Conservation (phyloP, 2,329 filamentous ascomycete genomes). For the Apiospora sp. region DNA sequence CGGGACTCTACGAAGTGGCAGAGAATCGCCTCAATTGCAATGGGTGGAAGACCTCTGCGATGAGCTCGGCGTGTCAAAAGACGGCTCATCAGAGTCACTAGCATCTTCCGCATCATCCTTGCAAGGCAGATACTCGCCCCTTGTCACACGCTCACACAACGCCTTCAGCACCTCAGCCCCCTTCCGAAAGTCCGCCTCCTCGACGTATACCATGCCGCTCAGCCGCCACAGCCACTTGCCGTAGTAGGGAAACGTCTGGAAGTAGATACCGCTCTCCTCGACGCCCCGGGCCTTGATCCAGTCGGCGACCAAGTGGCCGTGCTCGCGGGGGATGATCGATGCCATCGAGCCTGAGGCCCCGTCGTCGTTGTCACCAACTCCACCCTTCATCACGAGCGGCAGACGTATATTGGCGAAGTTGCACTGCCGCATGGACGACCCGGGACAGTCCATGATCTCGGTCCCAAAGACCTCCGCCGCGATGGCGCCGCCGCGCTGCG, state of each 20-base stretch:
- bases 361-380: not conserved
- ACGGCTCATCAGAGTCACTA: not conserved
- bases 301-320: conserved; percentile 44
- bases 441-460: conserved; percentile 61
- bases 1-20: not conserved
- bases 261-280: conserved; percentile 60
- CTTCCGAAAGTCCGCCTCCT: conserved; percentile 62
- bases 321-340: conserved; percentile 21
- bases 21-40: not conserved
- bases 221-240: conserved; percentile 67
- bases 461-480: conserved; percentile 63
- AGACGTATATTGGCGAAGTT: conserved; percentile 66
- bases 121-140: conserved; percentile 42
- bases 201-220: conserved; percentile 71
- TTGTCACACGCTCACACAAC: conserved; percentile 52
- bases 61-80: not conserved
- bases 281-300: conserved; percentile 55
- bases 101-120: not conserved
- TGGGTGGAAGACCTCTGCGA: not conserved
- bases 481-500: conserved; percentile 56
- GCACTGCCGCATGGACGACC: conserved; percentile 52
- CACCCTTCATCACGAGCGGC: conserved; percentile 49
- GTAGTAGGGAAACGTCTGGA: conserved; percentile 62
- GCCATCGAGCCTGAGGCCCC: not conserved
- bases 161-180: conserved; percentile 37